Evolutionary conservation across 371 early-diverging fungal species (phyloP), one percentile per base, ranked within the genome.

Genomic region (Saksenaea vasiformis): DNA sequence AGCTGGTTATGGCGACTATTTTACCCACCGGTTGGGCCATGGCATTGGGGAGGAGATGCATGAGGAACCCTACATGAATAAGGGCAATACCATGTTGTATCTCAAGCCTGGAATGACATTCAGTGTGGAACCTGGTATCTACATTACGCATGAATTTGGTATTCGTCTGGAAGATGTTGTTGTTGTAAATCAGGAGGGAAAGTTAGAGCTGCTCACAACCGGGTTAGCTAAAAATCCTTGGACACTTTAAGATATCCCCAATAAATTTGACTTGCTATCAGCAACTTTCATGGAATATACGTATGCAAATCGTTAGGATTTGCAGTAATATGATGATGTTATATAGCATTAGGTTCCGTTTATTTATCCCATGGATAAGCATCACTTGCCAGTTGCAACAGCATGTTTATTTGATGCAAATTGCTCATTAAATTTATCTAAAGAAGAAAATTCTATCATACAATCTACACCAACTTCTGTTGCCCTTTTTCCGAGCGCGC

Each of bases 401-500:
- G n/a, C n/a, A 31, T 31, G 2, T 31, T 31, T 31, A 31, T 31
- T 31, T 31, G 31, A 31, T 31, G 31, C 31, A n/a, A n/a, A n/a
- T n/a, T n/a, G n/a, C n/a, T n/a, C n/a, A n/a, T n/a, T n/a, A n/a
- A n/a, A n/a, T n/a, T n/a, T n/a, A n/a, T n/a, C n/a, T n/a, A n/a
- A n/a, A n/a, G n/a, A n/a, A n/a, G n/a, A n/a, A n/a, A n/a, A 39
- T 39, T 1, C n/a, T n/a, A 39, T 39, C 1, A 2, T 39, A 3
- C 7, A 3, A 5, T 47, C 43, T 62, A 58, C 37, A 56, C n/a
- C 28, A 78, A 55, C 37, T 75, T 81, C 27, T 81, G 78, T 54
- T 87, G 83, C 14, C 91, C 93, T 56, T 85, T 85, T 65, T 91
- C 88, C 36, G 76, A 59, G 9, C 84, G 71, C 39, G 74, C 72